These are phyloP conservation scores for Mikania micrantha DNA, from an alignment of 129 eudicot genomes.

Conservation along the genomic window DNA sequence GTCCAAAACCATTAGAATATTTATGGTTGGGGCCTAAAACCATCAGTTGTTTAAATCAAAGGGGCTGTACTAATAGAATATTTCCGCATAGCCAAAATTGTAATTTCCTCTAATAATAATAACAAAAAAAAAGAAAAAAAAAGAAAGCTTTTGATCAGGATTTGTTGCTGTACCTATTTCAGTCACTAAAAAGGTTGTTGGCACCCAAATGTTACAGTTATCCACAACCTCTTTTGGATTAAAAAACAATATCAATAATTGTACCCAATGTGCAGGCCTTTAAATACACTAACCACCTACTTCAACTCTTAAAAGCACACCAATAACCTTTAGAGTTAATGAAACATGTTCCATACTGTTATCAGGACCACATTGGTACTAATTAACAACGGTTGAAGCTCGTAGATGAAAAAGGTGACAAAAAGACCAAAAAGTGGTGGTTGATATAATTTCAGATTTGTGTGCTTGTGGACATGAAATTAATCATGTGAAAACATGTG, in stretches of 20 bases:
- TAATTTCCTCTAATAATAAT: too few relatives aligned
- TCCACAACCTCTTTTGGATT: background rate
- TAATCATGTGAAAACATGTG: conserved; percentile 8
- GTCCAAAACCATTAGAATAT: too few relatives aligned
- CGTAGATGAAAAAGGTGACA: conserved; percentile 24
- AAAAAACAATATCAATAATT: background rate
- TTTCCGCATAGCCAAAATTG: too few relatives aligned
- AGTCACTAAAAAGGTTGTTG: conserved; percentile 5
- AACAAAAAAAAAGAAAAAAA: too few relatives aligned
- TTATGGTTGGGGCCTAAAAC: too few relatives aligned
- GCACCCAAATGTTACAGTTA: background rate
- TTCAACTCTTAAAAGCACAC: background rate
- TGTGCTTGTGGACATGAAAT: conserved; percentile 1
- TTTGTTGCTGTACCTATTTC: conserved; percentile 9
- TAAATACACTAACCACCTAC: conserved; percentile 6
- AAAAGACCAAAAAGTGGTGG: conserved; percentile 1
- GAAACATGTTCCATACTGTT: conserved; percentile 11
- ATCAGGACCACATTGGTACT: conserved; percentile 16
- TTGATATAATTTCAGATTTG: conserved; percentile 8
- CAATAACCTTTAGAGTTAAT: conserved; percentile 2
- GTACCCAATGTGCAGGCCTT: conserved; percentile 5
- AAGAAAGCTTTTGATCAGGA: conserved; percentile 19
- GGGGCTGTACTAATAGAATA: too few relatives aligned
- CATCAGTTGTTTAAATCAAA: too few relatives aligned
- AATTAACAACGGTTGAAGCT: conserved; percentile 9